These are phyloP conservation scores for Chrysosporium queenslandicum DNA, from an alignment of 2,329 filamentous ascomycete species.

Conservation along the genomic window DNA sequence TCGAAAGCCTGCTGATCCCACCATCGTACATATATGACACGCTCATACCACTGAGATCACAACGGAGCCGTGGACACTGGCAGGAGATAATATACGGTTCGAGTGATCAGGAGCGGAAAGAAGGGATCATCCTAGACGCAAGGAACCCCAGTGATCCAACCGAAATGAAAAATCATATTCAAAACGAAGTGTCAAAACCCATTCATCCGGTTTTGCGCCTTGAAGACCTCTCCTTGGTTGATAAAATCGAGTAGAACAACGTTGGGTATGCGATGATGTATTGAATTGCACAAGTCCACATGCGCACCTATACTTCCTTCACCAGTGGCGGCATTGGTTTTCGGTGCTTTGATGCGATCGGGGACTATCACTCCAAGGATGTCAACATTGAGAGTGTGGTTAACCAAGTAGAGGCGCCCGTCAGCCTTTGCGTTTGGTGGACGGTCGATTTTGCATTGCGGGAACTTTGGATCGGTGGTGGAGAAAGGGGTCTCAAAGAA, in stretches of 20 bases:
- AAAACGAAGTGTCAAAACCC: constrained; percentile 21
- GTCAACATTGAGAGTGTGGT: constrained; percentile 40
- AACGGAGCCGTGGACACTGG: too few species aligned
- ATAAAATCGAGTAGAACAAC: constrained; percentile 40
- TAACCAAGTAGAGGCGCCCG: constrained; percentile 40
- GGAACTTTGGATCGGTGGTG: constrained; percentile 33
- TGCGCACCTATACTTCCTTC: constrained; percentile 38
- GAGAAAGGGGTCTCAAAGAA: constrained; percentile 41
- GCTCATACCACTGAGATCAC: too few species aligned
- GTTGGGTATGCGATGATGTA: constrained; percentile 34
- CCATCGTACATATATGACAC: too few species aligned
- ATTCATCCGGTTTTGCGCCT: constrained; percentile 34
- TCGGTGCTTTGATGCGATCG: constrained; percentile 30
- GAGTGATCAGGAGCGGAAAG: too few species aligned
- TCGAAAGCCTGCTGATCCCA: too few species aligned
- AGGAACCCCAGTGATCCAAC: neutral
- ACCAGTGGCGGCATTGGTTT: constrained; percentile 37
- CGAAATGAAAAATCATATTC: neutral
- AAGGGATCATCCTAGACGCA: neutral
- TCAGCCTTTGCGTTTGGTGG: constrained; percentile 30
- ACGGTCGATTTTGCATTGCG: constrained; percentile 37
- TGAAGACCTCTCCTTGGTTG: constrained; percentile 37
- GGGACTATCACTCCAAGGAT: constrained; percentile 37
- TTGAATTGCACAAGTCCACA: constrained; percentile 29
- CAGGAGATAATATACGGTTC: too few species aligned